Evolutionary conservation across 306 rosid genomes (phyloP).

Genomic region (Cicer pinnatifidum): DNA sequence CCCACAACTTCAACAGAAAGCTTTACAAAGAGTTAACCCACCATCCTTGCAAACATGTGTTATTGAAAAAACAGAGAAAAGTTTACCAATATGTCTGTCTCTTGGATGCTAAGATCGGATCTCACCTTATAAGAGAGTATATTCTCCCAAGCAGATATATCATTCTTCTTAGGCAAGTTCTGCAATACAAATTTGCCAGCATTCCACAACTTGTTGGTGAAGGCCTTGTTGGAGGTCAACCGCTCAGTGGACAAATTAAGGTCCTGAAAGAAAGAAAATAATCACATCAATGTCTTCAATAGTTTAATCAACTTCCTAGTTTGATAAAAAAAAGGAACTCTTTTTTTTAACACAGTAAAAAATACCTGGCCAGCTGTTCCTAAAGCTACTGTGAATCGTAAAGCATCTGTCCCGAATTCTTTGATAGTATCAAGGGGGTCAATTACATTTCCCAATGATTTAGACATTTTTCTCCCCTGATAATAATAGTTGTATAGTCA

Average conservation of each 20-base stretch:
- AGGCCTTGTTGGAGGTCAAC: slow-evolving; percentile 86
- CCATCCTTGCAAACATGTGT: slow-evolving; percentile 15
- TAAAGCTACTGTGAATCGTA: slow-evolving; percentile 86
- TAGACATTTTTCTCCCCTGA: slow-evolving; percentile 97
- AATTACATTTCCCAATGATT: slow-evolving; percentile 87
- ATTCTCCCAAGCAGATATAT: slow-evolving; percentile 66
- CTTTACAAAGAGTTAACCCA: slow-evolving; percentile 1
- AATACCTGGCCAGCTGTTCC: slow-evolving; percentile 99
- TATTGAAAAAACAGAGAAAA: not conserved
- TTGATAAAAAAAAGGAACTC: slow-evolving; percentile 32
- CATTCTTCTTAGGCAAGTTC: slow-evolving; percentile 74
- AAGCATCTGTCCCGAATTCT: slow-evolving; percentile 95
- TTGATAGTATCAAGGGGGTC: slow-evolving; percentile 89
- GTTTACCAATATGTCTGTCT: not conserved
- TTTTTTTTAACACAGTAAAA: slow-evolving; percentile 26
- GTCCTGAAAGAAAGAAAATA: slow-evolving; percentile 60
- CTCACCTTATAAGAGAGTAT: slow-evolving; percentile 66
- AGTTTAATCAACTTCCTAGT: slow-evolving; percentile 29
- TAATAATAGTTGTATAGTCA: slow-evolving; percentile 35
- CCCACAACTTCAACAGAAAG: too few species aligned
- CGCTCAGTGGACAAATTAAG: slow-evolving; percentile 92
- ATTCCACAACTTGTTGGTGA: slow-evolving; percentile 97
- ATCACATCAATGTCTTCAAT: slow-evolving; percentile 16
- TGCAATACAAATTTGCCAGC: slow-evolving; percentile 92
- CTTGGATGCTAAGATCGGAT: slow-evolving; percentile 26